phyloP scores from a whole-genome alignment of 768 basidiomycete genomes.

The Russula olivacea region DNA sequence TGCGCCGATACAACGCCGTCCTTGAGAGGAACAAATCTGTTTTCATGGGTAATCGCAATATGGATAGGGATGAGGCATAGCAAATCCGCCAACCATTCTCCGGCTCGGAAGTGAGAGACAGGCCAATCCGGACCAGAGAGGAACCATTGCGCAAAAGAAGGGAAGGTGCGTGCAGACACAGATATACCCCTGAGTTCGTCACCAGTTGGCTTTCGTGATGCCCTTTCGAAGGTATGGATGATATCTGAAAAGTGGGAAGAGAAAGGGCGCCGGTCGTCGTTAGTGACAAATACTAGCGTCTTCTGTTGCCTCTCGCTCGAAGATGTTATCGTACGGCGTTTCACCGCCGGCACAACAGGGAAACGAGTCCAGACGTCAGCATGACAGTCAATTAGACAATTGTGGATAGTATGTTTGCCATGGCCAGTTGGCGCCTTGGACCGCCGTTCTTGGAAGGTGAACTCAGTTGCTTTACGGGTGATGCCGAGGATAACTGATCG shows the following conservation, averaged over 20 bases:
- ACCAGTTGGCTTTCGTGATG: conserved; percentile 49
- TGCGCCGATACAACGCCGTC: conserved; percentile 49
- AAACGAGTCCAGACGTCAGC: conserved; percentile 16
- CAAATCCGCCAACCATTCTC: conserved; percentile 59
- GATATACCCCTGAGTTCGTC: conserved; percentile 37
- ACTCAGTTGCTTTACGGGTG: conserved; percentile 51
- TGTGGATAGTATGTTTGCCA: conserved; percentile 35
- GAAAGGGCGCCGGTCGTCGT: conserved; percentile 35
- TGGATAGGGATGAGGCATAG: conserved; percentile 62
- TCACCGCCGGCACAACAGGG: conserved; percentile 15
- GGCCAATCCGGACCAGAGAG: conserved; percentile 17
- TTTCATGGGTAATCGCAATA: conserved; percentile 53
- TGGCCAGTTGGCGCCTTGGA: conserved; percentile 24
- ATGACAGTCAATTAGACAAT: conserved; percentile 27
- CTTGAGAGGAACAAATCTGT: conserved; percentile 56
- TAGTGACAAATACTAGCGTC: conserved; percentile 42
- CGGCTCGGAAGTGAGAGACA: conserved; percentile 40
- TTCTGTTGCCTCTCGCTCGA: conserved; percentile 31
- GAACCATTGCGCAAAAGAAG: conserved; percentile 27
- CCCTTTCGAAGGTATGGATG: conserved; percentile 42
- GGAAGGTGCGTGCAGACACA: conserved; percentile 33
- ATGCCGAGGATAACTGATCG: conserved; percentile 46
- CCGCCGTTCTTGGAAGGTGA: conserved; percentile 46
- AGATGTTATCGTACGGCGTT: conserved; percentile 13
- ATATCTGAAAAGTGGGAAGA: conserved; percentile 41